These are phyloP conservation scores for Chlamydomonas incerta DNA, from an alignment of 139 green algal genomes.

Conservation along the genomic window DNA sequence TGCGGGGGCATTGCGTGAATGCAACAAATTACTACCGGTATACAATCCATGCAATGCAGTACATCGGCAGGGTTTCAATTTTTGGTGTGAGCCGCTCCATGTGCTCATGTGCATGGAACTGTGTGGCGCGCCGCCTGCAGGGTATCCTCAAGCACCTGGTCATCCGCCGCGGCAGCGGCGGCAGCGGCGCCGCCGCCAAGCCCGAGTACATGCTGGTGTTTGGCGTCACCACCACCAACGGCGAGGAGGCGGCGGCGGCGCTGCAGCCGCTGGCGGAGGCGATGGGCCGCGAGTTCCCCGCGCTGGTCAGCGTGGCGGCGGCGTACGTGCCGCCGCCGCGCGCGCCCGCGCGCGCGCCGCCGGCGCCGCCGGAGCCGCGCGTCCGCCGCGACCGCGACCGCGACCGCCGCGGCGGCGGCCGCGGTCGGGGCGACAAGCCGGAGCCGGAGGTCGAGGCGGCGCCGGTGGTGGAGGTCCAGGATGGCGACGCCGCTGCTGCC, in stretches of 20 bases:
- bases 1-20: neutral
- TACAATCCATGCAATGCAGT: too few relatives aligned
- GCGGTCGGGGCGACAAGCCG: neutral
- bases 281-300: conserved; percentile 32
- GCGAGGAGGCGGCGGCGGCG: neutral
- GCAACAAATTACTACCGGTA: too few relatives aligned
- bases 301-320: conserved; percentile 14
- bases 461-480: neutral
- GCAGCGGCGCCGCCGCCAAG: neutral
- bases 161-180: conserved; percentile 7
- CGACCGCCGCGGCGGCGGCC: neutral
- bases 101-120: too few relatives aligned
- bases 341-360: neutral
- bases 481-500: neutral
- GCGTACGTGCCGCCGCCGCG: neutral
- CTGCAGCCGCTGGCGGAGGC: conserved; percentile 48
- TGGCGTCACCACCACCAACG: conserved; percentile 7
- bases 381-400: neutral
- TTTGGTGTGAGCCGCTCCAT: too few relatives aligned
- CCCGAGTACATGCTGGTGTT: conserved; percentile 42
- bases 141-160: conserved; percentile 17
- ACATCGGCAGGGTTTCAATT: too few relatives aligned
- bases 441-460: neutral
- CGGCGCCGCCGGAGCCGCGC: neutral
- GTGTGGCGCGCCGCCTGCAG: neutral